Base-by-base conservation (phyloP, 2,329 filamentous ascomycete species). In the Pyricularia sp. region DNA sequence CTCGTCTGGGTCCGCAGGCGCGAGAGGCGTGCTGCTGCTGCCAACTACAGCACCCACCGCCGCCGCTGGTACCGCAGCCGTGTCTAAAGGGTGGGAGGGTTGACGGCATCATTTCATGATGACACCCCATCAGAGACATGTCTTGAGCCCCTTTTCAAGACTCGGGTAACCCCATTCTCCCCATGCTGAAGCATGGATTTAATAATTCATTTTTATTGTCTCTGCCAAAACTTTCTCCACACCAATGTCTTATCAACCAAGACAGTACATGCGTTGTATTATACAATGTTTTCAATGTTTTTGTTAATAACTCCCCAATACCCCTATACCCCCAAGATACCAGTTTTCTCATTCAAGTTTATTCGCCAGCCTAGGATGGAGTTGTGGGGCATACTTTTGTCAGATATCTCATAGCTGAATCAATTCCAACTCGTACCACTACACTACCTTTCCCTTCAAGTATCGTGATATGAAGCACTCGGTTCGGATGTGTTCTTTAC, bases 1-100 rank as follows among this genome's bases (percentile, higher is more conserved):
- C 72, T 84, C 69, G 78, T 82, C 72, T 84, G 82, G 82, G 77
- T 81, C 24, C 79, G 76, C 66, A 76, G 76, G 67, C 77, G 74
- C 66, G 76, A 75, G 28, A 70, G 73, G 44, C 60, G 66, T 1
- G 64, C 62, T 10, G 65, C 66, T 22, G 59, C 44, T 10, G 9
- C 59, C 26, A 26, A 26, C 57, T 28, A 63, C 26, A 66, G 68
- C 26, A 71, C 71, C 57, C 69, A 73, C 63, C 71, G 71, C 60
- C 75, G 75, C 66, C 74, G 75, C 65, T 80, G 79, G 78, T 77
- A 77, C 71, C 73, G 73, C 67, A 65, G 67, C 16, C 76, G 78
- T 66, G 77, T 80, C 70, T 82, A 75, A 73, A 4, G 19, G 4
- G n/a, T 10, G 22, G 22, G 35, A 26, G 26, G 26, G 26, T 26